Base-by-base conservation (phyloP, 2,329 filamentous ascomycete species). In the Cladosporium colombiae region DNA sequence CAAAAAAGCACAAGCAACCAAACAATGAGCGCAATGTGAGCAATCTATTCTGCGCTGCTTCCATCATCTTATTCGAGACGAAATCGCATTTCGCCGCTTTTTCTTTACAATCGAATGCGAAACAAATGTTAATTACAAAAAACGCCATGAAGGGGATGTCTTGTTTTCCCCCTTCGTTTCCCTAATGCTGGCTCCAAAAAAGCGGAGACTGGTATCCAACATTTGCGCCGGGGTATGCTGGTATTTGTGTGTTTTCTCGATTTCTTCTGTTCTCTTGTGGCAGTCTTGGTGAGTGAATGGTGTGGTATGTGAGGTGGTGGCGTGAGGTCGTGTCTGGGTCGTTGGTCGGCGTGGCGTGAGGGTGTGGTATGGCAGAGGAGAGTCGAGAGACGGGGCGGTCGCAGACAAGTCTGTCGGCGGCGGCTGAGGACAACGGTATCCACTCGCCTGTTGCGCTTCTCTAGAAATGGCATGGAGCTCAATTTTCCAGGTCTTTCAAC, bases 261-360 rank as follows among this genome's bases (percentile, higher is more conserved):
- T 55, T 21, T 55, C 52, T 55, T 57, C 31, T 37, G 13, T 10
- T 35, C 31, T 18, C 31, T 18, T 33, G 52, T 53, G 50, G 29
- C 50, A 53, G 16, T 57, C 53, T 56, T 37, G 27, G 23, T 53
- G 23, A 23, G 49, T 29, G 23, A 53, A 29, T 35, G 29, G 31
- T 35, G 31, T 35, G 31, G n/a, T 31, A 31, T 33, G 1, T 23
- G 29, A 23, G 29, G 25, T 18, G 10, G 53, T 50, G 59, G 59
- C 59, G 59, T 62, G 46, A 62, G 59, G 59, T 62, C 59, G 59
- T 62, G 59, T 62, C 16, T 5, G 8, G 11, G 31, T 57, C 55
- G 33, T 57, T 57, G 55, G 18, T 33, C 29, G 55, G 55, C 55
- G 55, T 57, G 13, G 13, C 33, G 55, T 40, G 55, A 33, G 55